Conservation (phyloP, 2,329 filamentous ascomycete species). For the Penicillium capsulatum region DNA sequence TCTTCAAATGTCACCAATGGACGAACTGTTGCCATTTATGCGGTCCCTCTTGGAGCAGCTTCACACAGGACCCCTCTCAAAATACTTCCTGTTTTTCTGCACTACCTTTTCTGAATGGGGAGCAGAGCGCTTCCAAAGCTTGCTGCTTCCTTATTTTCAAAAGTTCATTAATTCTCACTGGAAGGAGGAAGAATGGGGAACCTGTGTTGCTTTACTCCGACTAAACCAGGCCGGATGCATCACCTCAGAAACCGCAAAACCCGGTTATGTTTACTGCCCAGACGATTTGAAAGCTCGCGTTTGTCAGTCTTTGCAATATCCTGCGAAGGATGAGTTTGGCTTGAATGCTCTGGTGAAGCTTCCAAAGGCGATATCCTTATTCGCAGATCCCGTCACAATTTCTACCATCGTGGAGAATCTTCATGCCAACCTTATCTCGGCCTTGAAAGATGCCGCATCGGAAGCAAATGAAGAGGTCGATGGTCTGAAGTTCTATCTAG, state of each 20-base stretch:
- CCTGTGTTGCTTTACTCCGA: conserved; percentile 65
- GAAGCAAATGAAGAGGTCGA: conserved; percentile 53
- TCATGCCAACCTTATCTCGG: conserved; percentile 62
- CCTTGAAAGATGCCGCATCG: conserved; percentile 57
- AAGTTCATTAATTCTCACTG: conserved; percentile 75
- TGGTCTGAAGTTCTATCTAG: conserved; percentile 58
- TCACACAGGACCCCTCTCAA: conserved; percentile 61
- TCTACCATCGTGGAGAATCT: conserved; percentile 63
- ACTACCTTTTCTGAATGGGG: conserved; percentile 73
- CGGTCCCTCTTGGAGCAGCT: conserved; percentile 62
- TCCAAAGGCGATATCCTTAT: conserved; percentile 56
- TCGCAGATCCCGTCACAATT: conserved; percentile 58
- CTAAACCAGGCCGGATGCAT: conserved; percentile 52
- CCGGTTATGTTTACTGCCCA: conserved; percentile 41
- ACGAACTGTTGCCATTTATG: conserved; percentile 68
- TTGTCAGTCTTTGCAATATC: conserved; percentile 60
- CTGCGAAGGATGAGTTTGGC: conserved; percentile 58
- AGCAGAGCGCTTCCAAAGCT: conserved; percentile 66
- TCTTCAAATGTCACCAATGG: conserved; percentile 73
- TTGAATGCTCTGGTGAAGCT: conserved; percentile 65
- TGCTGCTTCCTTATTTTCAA: conserved; percentile 79
- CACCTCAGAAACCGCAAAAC: conserved; percentile 44
- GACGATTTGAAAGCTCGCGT: conserved; percentile 66
- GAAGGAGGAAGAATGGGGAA: conserved; percentile 62
- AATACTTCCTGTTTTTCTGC: conserved; percentile 80